These are phyloP conservation scores for Sugiyamaella grinbergsii DNA, from an alignment of 1,139 yeast genomes.

Conservation along the genomic window DNA sequence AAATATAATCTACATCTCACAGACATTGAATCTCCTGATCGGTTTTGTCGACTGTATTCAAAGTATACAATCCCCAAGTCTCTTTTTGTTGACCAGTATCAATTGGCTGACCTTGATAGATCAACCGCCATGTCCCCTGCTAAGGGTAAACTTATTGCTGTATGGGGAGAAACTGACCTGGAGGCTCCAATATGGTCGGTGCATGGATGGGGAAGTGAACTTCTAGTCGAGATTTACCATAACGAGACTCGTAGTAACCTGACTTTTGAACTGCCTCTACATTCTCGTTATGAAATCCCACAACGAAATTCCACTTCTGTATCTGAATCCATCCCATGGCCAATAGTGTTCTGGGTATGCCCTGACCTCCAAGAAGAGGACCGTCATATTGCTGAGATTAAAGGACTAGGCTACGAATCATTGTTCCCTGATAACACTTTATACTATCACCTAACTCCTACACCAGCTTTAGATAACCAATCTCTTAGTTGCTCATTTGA, in stretches of 20 bases:
- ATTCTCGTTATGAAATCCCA: constrained; percentile 53
- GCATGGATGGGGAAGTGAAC: constrained; percentile 50
- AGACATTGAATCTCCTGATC: constrained; percentile 26
- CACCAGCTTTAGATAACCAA: constrained; percentile 16
- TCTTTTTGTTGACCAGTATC: constrained; percentile 47
- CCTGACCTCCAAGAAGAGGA: constrained; percentile 36
- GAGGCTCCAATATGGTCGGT: constrained; percentile 54
- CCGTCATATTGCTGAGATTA: constrained; percentile 39
- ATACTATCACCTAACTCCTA: constrained; percentile 41
- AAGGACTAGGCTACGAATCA: constrained; percentile 47
- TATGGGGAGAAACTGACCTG: constrained; percentile 50
- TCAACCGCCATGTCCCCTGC: constrained; percentile 38
- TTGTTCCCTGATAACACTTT: constrained; percentile 50
- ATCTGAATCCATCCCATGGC: constrained; percentile 40
- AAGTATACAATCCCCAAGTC: constrained; percentile 45
- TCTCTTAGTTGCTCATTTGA: constrained; percentile 44
- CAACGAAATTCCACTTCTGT: constrained; percentile 29
- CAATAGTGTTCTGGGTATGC: constrained; percentile 55
- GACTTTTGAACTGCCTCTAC: constrained; percentile 48
- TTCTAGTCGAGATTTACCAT: constrained; percentile 43
- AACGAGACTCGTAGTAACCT: constrained; percentile 25
- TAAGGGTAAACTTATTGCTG: constrained; percentile 41
- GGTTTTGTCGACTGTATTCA: constrained; percentile 46
- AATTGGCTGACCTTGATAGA: constrained; percentile 42
- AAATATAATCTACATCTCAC: constrained; percentile 32